Evolutionary conservation across 805 yeast genomes (phyloP).

Genomic region (Candida dendrica): DNA sequence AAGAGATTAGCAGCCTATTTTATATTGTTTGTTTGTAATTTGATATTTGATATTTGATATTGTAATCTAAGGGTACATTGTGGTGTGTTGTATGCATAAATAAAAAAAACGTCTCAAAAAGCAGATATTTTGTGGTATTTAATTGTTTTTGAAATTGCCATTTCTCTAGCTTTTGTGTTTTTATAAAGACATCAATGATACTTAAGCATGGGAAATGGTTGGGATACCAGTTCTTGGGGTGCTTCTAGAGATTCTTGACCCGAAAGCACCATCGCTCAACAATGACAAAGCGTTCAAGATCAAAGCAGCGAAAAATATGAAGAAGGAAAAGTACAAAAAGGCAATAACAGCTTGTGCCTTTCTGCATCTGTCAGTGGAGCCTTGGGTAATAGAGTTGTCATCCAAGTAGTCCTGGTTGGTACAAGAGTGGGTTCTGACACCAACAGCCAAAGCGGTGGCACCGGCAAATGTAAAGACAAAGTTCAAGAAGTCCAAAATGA

Average conservation of each 20-base stretch:
- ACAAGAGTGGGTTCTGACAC: conserved; percentile 83
- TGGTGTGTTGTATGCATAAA: too few relatives aligned
- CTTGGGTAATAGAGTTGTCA: conserved; percentile 65
- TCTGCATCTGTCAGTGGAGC: conserved; percentile 82
- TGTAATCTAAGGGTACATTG: too few relatives aligned
- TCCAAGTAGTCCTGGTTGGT: conserved; percentile 56
- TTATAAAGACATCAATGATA: neutral
- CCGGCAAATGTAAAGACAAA: conserved; percentile 89
- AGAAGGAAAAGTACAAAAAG: conserved; percentile 79
- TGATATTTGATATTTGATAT: too few relatives aligned
- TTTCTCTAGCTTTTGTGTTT: neutral
- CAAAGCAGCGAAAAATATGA: conserved; percentile 61
- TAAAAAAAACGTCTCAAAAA: too few relatives aligned
- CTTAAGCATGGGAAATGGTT: conserved; percentile 81
- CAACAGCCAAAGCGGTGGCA: conserved; percentile 91
- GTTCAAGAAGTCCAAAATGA: conserved; percentile 78
- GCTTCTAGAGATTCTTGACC: conserved; percentile 41
- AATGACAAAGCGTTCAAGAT: conserved; percentile 45
- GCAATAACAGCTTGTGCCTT: conserved; percentile 83
- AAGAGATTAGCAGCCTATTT: too few relatives aligned
- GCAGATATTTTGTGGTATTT: neutral
- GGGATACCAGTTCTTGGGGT: conserved; percentile 79
- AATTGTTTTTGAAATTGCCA: too few relatives aligned
- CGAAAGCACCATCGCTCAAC: conserved; percentile 51
- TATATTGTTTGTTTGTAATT: too few relatives aligned